Percentiles rank a stretch among this genome's conserved stretches.
Evolutionary conservation across 768 basidiomycete species (phyloP).

Genomic region (Gloeophyllum trabeum): DNA sequence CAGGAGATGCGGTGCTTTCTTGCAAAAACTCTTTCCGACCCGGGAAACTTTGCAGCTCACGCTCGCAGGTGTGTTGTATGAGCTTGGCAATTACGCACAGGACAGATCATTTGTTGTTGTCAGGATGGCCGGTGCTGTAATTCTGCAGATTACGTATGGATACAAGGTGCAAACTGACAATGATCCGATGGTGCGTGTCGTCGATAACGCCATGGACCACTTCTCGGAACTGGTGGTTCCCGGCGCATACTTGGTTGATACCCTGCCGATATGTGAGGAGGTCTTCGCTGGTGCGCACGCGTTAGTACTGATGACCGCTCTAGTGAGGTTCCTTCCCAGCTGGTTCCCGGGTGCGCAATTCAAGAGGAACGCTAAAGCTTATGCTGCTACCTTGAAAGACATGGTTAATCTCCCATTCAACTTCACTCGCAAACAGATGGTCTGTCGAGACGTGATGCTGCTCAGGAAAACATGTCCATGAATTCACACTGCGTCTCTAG

Average conservation of each 20-base stretch:
- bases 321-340: not conserved
- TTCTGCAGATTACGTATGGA: constrained; percentile 2
- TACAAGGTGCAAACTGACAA: not conserved
- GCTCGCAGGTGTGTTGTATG: not conserved
- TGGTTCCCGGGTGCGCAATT: not conserved
- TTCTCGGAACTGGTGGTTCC: not conserved
- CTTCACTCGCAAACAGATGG: not conserved
- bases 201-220: not conserved
- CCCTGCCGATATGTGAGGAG: not conserved
- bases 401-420: not conserved
- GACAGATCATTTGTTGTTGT: not conserved
- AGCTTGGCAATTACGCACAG: not conserved
- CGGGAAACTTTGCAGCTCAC: not conserved
- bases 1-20: not conserved
- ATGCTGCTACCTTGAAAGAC: no score
- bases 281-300: not conserved
- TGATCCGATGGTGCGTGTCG: not conserved
- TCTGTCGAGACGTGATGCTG: no score
- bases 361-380: not conserved
- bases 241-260: not conserved
- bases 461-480: not conserved
- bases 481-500: not conserved
- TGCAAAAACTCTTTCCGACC: not conserved
- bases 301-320: not conserved
- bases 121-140: constrained; percentile 1